Percentiles rank a stretch among this genome's conserved stretches.
Evolutionary conservation across 192 early-diverging fungal genomes (phyloP).

Genomic region (Piromyces sp.): DNA sequence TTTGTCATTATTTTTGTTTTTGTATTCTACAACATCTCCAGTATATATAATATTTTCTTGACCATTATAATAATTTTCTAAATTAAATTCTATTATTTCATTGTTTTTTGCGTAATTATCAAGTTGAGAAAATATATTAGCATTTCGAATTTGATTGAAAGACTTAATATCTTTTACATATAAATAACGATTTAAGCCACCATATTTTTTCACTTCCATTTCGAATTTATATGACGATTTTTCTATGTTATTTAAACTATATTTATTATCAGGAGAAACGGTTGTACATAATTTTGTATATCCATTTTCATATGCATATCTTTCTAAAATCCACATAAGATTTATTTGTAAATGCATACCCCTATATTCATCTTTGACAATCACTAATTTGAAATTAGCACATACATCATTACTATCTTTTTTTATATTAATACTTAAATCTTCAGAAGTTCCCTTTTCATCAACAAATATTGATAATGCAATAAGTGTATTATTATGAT

Average conservation of each 20-base stretch:
- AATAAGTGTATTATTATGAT: background rate
- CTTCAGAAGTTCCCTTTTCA: background rate
- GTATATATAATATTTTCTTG: background rate
- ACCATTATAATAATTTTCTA: background rate
- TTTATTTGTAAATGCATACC: background rate
- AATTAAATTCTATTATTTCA: background rate
- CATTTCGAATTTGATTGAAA: background rate
- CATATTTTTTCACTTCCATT: background rate
- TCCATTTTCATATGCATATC: background rate
- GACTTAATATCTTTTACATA: background rate
- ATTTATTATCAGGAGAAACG: background rate
- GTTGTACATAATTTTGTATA: background rate
- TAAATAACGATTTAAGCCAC: background rate
- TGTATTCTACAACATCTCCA: background rate
- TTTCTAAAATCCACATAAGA: background rate
- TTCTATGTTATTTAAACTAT: background rate
- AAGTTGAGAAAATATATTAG: background rate
- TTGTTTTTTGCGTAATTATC: background rate
- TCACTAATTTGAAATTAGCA: background rate
- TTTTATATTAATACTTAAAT: background rate
- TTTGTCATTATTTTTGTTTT: background rate
- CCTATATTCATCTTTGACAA: background rate
- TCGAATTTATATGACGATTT: background rate
- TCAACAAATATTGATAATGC: background rate
- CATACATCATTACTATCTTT: background rate